These are phyloP conservation scores for Exophiala viscosa DNA, from an alignment of 2,329 filamentous ascomycete species.

Conservation along the genomic window DNA sequence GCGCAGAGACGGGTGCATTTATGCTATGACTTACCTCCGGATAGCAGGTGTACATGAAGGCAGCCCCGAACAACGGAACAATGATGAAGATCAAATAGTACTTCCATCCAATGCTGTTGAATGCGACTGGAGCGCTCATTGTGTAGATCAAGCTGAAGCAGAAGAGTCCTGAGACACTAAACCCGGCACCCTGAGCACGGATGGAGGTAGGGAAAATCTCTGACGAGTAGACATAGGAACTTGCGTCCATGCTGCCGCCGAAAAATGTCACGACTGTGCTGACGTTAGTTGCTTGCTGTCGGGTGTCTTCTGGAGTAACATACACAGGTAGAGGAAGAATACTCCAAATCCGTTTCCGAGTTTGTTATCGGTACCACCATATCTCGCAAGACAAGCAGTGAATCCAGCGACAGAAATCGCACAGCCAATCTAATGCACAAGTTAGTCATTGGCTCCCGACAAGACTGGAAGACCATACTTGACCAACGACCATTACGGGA, in stretches of 20 bases:
- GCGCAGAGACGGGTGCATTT: slow-evolving; percentile 11
- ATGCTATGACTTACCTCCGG: slow-evolving; percentile 30
- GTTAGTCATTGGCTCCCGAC: background rate
- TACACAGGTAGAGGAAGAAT: slow-evolving; percentile 43
- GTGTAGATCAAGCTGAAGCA: slow-evolving; percentile 35
- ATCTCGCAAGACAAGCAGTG: slow-evolving; percentile 35
- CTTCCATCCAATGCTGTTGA: slow-evolving; percentile 32
- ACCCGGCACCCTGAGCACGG: slow-evolving; percentile 28
- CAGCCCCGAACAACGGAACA: slow-evolving; percentile 19
- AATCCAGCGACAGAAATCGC: slow-evolving; percentile 36
- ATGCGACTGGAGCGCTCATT: slow-evolving; percentile 29
- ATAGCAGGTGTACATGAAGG: slow-evolving; percentile 28
- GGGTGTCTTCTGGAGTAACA: background rate
- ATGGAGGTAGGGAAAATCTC: slow-evolving; percentile 46
- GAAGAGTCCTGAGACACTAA: slow-evolving; percentile 33
- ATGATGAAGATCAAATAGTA: slow-evolving; percentile 40
- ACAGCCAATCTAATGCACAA: slow-evolving; percentile 35
- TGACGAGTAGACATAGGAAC: slow-evolving; percentile 26
- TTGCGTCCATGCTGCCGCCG: slow-evolving; percentile 23
- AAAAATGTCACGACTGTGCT: slow-evolving; percentile 33
- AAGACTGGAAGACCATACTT: slow-evolving; percentile 1
- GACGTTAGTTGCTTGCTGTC: too few species aligned
- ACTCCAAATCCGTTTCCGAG: slow-evolving; percentile 37
- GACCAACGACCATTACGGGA: slow-evolving; percentile 23
- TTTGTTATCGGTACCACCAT: slow-evolving; percentile 34